Percentiles rank a stretch among this genome's conserved stretches.
Conservation (phyloP, 345 rosid genomes). For the Eutrema heterophyllum region DNA sequence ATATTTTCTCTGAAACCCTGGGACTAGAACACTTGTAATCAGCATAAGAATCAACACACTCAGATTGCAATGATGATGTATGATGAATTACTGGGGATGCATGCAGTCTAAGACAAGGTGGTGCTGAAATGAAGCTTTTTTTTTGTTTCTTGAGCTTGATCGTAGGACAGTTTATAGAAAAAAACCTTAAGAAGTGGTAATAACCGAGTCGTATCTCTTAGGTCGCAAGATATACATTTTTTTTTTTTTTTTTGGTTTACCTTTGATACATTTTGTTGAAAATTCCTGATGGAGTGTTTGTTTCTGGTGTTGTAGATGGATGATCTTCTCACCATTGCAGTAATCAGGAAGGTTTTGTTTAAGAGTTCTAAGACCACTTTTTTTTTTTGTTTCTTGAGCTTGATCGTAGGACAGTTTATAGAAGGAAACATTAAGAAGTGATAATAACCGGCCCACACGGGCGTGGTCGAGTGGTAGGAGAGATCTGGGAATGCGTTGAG, state of each 20-base stretch:
- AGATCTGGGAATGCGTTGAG: too few relatives aligned
- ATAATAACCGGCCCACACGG: too few relatives aligned
- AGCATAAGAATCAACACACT: constrained; percentile 37
- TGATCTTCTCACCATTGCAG: constrained; percentile 34
- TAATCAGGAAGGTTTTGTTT: neutral
- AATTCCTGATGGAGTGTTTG: constrained; percentile 13
- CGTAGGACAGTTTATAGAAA: constrained; percentile 22
- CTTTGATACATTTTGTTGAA: neutral
- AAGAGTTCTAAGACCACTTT: constrained; percentile 20
- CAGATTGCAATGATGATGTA: constrained; percentile 99
- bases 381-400: neutral
- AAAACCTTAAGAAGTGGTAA: constrained; percentile 12
- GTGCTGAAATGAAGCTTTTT: constrained; percentile 45
- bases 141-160: constrained; percentile 10
- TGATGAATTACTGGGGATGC: constrained; percentile 67
- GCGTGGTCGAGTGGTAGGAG: too few relatives aligned
- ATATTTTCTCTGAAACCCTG: constrained; percentile 19
- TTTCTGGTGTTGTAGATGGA: constrained; percentile 56
- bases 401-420: constrained; percentile 29
- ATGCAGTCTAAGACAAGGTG: constrained; percentile 54
- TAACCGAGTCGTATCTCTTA: neutral
- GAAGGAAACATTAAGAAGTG: constrained; percentile 9
- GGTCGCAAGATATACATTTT: neutral
- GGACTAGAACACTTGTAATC: neutral
- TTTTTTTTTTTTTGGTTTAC: neutral